Conservation (phyloP, 225 moss, liverwort and hornwort species). For the Polytrichum formosum region DNA sequence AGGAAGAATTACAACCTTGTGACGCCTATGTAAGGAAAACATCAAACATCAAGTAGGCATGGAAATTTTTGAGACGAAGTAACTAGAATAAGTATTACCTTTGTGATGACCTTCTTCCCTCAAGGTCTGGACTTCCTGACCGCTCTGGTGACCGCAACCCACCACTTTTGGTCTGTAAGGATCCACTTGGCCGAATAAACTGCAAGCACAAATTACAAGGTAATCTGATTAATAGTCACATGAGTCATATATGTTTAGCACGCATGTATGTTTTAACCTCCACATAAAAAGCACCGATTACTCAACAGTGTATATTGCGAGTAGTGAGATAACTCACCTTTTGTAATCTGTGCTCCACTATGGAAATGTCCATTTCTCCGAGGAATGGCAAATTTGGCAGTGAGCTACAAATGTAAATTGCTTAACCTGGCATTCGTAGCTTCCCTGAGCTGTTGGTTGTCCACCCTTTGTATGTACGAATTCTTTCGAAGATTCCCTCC, state of each 20-base stretch:
- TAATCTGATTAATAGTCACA: not conserved
- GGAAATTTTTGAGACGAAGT: not conserved
- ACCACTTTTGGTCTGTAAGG: conserved; percentile 18
- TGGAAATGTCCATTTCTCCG: conserved; percentile 24
- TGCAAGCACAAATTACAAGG: conserved; percentile 39
- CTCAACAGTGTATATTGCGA: not conserved
- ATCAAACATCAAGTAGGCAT: not conserved
- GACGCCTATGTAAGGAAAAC: not conserved
- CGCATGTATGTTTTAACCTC: too few species aligned
- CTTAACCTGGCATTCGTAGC: too few species aligned
- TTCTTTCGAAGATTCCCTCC: too few species aligned
- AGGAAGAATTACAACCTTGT: not conserved
- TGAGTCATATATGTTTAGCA: not conserved
- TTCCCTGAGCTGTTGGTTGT: too few species aligned
- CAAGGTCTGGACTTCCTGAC: conserved; percentile 58
- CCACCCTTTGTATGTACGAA: too few species aligned
- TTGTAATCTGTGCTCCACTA: conserved; percentile 21
- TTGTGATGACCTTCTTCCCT: conserved; percentile 38
- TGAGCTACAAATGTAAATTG: too few species aligned
- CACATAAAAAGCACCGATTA: not conserved
- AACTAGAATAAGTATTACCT: conserved; percentile 23
- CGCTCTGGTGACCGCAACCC: conserved; percentile 53
- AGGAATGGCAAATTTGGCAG: too few species aligned
- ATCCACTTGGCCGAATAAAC: conserved; percentile 29
- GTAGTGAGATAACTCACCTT: conserved; percentile 22